phyloP scores from a whole-genome alignment of 2,329 filamentous ascomycete genomes.

The Hymenoscyphus fructigenus region DNA sequence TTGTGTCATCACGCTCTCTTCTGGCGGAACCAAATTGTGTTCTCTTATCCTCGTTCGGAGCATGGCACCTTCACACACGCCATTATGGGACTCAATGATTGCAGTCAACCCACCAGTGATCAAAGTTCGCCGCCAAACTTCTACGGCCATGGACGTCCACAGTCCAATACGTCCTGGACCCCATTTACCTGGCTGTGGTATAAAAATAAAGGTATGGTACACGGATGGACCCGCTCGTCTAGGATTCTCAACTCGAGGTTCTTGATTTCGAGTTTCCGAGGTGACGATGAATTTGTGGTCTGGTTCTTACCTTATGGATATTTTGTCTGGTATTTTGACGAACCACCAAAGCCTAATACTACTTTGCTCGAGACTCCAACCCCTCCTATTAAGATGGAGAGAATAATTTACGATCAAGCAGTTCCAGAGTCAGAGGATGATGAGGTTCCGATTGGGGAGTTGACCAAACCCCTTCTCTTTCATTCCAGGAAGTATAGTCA shows the following conservation, averaged over 20 bases:
- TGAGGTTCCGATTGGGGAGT: neutral
- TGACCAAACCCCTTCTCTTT: neutral
- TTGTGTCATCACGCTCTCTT: neutral
- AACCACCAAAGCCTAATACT: neutral
- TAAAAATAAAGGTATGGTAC: neutral
- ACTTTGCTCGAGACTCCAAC: neutral
- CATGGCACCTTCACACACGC: neutral
- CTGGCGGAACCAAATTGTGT: neutral
- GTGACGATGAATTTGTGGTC: conserved; percentile 30
- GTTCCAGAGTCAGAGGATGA: neutral
- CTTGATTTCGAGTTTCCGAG: conserved; percentile 1
- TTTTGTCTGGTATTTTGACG: conserved; percentile 28
- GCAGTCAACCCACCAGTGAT: neutral
- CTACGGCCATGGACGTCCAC: neutral
- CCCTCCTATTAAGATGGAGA: neutral
- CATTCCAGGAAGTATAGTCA: neutral
- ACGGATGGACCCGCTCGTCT: neutral
- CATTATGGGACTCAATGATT: conserved; percentile 1
- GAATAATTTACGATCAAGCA: neutral
- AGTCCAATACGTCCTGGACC: neutral
- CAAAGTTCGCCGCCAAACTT: neutral
- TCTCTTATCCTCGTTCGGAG: neutral
- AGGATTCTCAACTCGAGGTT: neutral
- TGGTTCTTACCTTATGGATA: conserved; percentile 16
- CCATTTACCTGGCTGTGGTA: neutral